A percentile compares a stretch with the other conserved stretches of the same genome.
Evolutionary conservation across 352 stramenopile genomes (phyloP).

Genomic region (Globisporangium okanoganense): DNA sequence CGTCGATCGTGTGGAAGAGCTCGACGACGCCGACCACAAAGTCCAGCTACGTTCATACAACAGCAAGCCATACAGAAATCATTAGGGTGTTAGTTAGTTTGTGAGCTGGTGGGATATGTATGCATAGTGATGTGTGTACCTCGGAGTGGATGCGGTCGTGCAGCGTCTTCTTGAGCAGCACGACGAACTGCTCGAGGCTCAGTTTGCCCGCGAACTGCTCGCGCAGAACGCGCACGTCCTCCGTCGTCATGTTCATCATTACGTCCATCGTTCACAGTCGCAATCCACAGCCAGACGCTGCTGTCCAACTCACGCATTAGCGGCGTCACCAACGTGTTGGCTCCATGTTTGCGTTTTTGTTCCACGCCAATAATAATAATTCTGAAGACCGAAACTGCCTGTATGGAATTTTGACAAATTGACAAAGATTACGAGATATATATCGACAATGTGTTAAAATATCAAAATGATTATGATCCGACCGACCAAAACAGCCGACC

Average conservation of each 20-base stretch:
- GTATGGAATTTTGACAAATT: too few relatives aligned
- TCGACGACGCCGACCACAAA: conserved; percentile 85
- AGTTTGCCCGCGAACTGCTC: conserved; percentile 48
- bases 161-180: conserved; percentile 64
- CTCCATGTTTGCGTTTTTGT: too few relatives aligned
- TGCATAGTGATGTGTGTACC: conserved; percentile 10
- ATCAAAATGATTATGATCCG: too few relatives aligned
- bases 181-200: conserved; percentile 62
- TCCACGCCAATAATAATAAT: too few relatives aligned
- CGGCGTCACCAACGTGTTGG: too few relatives aligned
- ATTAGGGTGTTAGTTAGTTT: not conserved
- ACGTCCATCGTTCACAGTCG: conserved; percentile 49
- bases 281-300: not conserved
- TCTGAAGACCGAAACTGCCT: too few relatives aligned
- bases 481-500: too few relatives aligned
- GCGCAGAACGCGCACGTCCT: conserved; percentile 60
- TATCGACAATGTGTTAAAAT: too few relatives aligned
- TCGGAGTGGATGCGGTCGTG: conserved; percentile 59
- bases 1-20: conserved; percentile 89
- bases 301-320: too few relatives aligned
- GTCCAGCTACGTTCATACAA: conserved; percentile 33
- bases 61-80: not conserved
- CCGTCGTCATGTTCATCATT: conserved; percentile 86
- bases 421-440: too few relatives aligned
- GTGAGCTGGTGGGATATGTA: not conserved